phyloP scores from a whole-genome alignment of 2,329 filamentous ascomycete genomes.

The Curvularia sp. region DNA sequence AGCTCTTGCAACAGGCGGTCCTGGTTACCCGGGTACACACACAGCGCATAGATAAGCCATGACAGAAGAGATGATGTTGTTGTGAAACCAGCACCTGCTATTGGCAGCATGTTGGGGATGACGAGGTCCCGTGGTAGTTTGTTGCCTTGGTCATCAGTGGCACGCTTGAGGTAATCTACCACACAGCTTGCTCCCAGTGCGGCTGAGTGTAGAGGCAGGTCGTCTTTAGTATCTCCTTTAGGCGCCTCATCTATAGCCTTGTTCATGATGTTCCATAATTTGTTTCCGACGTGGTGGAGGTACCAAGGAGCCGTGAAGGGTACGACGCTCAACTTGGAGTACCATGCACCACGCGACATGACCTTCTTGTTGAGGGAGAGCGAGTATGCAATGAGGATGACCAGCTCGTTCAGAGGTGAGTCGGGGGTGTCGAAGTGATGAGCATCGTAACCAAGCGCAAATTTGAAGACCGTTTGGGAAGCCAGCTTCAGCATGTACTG shows the following conservation, averaged over 20 bases:
- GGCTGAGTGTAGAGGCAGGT: conserved; percentile 43
- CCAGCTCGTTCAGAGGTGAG: conserved; percentile 14
- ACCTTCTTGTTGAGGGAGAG: conserved; percentile 24
- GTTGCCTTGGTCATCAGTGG: conserved; percentile 32
- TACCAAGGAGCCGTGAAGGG: conserved; percentile 18
- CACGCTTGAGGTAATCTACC: conserved; percentile 30
- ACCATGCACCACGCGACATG: conserved; percentile 19
- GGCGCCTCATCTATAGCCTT: conserved; percentile 18
- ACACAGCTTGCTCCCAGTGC: conserved; percentile 45
- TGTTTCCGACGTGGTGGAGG: conserved; percentile 12
- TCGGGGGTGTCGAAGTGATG: conserved; percentile 21
- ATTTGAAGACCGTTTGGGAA: conserved; percentile 18
- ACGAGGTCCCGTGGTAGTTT: conserved; percentile 26
- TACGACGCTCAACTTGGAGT: conserved; percentile 16
- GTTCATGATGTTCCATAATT: conserved; percentile 12
- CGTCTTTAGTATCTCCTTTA: conserved; percentile 20
- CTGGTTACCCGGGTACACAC: conserved; percentile 28
- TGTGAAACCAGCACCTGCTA: conserved; percentile 28
- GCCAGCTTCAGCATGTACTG: conserved; percentile 27
- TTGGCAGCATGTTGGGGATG: conserved; percentile 21
- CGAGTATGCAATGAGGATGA: conserved; percentile 18
- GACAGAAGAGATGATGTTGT: conserved; percentile 33
- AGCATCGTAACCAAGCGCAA: conserved; percentile 19
- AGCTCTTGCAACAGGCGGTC: conserved; percentile 32
- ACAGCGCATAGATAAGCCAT: conserved; percentile 29